Evolutionary conservation across 306 rosid species (phyloP).

Genomic region (Heteromeles arbutifolia): DNA sequence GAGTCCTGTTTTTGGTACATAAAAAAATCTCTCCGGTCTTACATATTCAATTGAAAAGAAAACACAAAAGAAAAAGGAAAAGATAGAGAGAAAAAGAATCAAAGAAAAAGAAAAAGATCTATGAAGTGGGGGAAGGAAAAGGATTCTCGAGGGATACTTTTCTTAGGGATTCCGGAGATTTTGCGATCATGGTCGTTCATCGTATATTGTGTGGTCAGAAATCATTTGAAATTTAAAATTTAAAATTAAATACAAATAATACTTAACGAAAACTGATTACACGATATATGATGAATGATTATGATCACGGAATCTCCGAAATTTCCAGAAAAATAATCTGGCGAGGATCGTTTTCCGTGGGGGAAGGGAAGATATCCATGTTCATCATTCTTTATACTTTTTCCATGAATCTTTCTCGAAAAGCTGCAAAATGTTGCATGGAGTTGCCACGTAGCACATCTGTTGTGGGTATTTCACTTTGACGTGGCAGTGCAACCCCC

Average conservation of each 20-base stretch:
- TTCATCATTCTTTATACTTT: not conserved
- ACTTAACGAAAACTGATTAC: no score
- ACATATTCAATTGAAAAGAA: not conserved
- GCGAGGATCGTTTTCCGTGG: not conserved
- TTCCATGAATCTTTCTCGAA: not conserved
- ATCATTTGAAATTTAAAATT: no score
- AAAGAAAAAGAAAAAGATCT: not conserved
- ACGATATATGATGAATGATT: rapidly evolving
- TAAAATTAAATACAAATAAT: no score
- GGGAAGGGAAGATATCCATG: not conserved
- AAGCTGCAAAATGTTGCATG: slow-evolving; percentile 26
- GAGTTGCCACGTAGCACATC: slow-evolving; percentile 42
- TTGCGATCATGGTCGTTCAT: rapidly evolving
- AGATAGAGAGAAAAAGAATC: not conserved
- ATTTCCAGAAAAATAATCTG: no score
- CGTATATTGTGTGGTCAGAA: no score
- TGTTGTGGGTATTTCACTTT: slow-evolving; percentile 25
- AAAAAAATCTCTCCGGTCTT: no score
- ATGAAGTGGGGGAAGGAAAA: no score
- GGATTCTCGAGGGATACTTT: no score
- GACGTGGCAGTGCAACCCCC: slow-evolving; percentile 46
- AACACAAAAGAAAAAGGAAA: not conserved
- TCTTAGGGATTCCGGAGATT: no score
- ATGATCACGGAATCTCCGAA: rapidly evolving
- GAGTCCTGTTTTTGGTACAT: no score